phyloP scores from a whole-genome alignment of 192 early-diverging fungal species.

The Mortierella antarctica region DNA sequence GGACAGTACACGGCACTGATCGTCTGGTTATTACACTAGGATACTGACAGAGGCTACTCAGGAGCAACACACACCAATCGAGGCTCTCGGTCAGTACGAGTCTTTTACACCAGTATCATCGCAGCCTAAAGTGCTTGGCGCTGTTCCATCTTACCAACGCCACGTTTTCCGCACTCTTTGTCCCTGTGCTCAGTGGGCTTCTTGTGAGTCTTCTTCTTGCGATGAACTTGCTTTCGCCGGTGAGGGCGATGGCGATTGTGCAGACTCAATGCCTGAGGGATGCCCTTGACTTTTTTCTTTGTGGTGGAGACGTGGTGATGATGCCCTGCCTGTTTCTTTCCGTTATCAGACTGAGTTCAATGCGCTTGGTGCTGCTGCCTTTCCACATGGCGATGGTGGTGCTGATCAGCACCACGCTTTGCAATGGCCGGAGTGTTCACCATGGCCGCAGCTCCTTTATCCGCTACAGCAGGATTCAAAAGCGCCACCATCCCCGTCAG shows the following conservation, averaged over 20 bases:
- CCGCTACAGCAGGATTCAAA: slow-evolving; percentile 1
- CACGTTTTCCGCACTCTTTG: neutral
- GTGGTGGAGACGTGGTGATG: neutral
- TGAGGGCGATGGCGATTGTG: neutral
- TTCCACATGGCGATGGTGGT: neutral
- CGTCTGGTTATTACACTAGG: slow-evolving; percentile 16
- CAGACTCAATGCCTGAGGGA: no score
- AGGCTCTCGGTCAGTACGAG: no score
- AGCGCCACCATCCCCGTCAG: neutral
- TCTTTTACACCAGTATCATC: no score
- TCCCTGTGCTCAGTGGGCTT: slow-evolving; percentile 1
- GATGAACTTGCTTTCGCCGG: neutral
- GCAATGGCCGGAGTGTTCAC: neutral
- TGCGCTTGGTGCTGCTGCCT: neutral
- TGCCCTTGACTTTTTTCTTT: neutral
- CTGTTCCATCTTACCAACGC: no score
- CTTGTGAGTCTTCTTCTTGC: slow-evolving; percentile 7
- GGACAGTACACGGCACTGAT: slow-evolving; percentile 29
- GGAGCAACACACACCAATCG: no score
- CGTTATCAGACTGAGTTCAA: no score
- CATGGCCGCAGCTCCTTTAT: neutral
- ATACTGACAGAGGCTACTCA: slow-evolving; percentile 16
- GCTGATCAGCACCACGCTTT: neutral
- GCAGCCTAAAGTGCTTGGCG: no score
- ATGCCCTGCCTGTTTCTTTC: neutral